Base-by-base conservation (phyloP, 169 alveolate genomes). In the Plasmodium gallinaceum region DNA sequence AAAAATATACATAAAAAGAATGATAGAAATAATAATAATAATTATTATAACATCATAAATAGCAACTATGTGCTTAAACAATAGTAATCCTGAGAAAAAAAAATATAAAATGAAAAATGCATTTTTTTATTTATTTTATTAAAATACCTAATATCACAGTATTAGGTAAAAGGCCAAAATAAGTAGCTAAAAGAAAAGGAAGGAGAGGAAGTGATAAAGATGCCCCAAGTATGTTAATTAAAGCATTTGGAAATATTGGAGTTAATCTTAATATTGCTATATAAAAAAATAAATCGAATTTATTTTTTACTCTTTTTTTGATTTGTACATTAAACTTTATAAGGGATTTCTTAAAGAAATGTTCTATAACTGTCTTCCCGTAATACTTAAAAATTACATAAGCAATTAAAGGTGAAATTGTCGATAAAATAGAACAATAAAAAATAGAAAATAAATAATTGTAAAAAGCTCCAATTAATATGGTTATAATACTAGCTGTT, bases 401-500 rank as follows among this genome's bases (percentile, higher is more conserved):
- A 1, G 91, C 58, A 46, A 83, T 73, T 16, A 83, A 43, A 18
- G 91, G 85, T 4, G 91, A 16, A 39, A 83, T 12, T 16, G 85
- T 83, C 7, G 91, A 68, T 20, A 83, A 62, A 12, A 83, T 45
- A 20, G 91, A 68, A 83, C 91, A 83, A 43, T 83, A 83, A 42
- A 83, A 37, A 5, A 83, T 83, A 16, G 91, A 83, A 42, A 83
- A 83, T 8, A 51, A 48, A 83, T 83, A 83, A 83, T 58, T 70
- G 52, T 83, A 83, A 66, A 83, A 69, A 22, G 91, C 91, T 32
- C 91, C 91, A 37, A 83, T 83, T 26, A 83, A 48, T 69, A 83
- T 69, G 3, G 91, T 83, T 83, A 83, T 83, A 48, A 54, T 48
- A 62, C 72, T 69, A 51, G 73, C 91, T 18, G 91, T 70, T 45